A percentile compares a stretch with the other conserved stretches of the same genome.
These are phyloP conservation scores for Parmales sp. DNA, from an alignment of 108 stramenopile genomes.

Conservation along the genomic window DNA sequence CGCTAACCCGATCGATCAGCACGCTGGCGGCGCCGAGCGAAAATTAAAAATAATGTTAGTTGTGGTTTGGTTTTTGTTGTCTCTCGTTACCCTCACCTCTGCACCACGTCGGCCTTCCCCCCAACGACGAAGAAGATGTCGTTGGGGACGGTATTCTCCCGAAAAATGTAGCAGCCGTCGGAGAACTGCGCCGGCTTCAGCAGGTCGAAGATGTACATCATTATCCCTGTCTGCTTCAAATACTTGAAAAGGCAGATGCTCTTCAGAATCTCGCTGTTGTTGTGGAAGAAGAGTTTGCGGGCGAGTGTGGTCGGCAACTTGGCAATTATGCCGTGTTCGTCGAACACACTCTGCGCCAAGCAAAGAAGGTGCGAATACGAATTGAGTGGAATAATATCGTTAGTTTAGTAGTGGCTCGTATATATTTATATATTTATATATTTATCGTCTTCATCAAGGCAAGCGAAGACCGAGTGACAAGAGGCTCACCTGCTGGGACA, in stretches of 20 bases:
- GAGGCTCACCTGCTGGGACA: too few relatives aligned
- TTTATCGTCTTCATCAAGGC: too few relatives aligned
- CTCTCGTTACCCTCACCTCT: too few relatives aligned
- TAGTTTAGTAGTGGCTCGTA: too few relatives aligned
- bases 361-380: too few relatives aligned
- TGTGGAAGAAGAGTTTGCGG: constrained; percentile 24
- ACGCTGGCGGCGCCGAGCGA: too few relatives aligned
- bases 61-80: too few relatives aligned
- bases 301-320: constrained; percentile 27
- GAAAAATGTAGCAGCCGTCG: background rate
- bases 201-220: constrained; percentile 10
- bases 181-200: constrained; percentile 4
- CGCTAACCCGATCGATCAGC: too few relatives aligned
- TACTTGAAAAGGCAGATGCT: constrained; percentile 24
- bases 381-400: too few relatives aligned
- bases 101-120: background rate
- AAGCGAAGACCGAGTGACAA: too few relatives aligned
- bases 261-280: constrained; percentile 21
- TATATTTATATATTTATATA: too few relatives aligned
- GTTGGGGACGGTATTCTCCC: constrained; percentile 3
- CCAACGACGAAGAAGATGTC: constrained; percentile 1
- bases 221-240: constrained; percentile 1
- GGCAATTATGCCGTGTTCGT: constrained; percentile 26
- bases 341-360: constrained; percentile 33
- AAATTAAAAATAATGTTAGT: too few relatives aligned